Evolutionary conservation across 345 rosid genomes (phyloP).

Genomic region (Eutrema heterophyllum): DNA sequence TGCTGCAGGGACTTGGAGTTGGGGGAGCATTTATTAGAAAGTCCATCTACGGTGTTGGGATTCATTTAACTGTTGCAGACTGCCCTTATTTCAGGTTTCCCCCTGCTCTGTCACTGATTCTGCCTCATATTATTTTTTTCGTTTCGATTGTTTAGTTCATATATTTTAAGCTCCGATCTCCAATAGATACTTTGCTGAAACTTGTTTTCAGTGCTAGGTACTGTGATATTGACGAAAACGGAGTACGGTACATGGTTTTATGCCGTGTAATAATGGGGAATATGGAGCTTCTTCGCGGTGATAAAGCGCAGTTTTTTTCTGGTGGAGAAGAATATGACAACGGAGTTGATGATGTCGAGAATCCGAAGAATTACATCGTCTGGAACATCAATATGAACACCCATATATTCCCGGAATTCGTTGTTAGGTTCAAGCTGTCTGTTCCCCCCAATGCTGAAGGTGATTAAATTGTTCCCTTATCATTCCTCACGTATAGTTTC

Average conservation of each 20-base stretch:
- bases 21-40: conserved; percentile 49
- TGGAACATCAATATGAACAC: conserved; percentile 91
- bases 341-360: conserved; percentile 72
- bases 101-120: neutral
- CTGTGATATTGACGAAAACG: conserved; percentile 91
- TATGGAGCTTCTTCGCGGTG: conserved; percentile 63
- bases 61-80: conserved; percentile 62
- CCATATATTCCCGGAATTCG: conserved; percentile 78
- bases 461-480: conserved; percentile 38
- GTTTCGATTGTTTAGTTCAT: neutral
- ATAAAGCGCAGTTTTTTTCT: conserved; percentile 53
- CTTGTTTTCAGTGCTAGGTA: conserved; percentile 54
- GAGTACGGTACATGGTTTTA: conserved; percentile 53
- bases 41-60: conserved; percentile 64
- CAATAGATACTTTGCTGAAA: neutral
- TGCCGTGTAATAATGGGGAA: conserved; percentile 92
- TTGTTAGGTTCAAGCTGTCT: conserved; percentile 83
- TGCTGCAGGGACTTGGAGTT: conserved; percentile 62
- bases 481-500: neutral
- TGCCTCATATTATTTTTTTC: neutral
- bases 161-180: neutral
- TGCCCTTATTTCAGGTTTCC: conserved; percentile 58
- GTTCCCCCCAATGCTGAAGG: conserved; percentile 50
- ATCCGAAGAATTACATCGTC: conserved; percentile 53
- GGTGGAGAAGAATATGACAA: conserved; percentile 67